phyloP scores from a whole-genome alignment of 495 filamentous ascomycete genomes.

The Massariosphaeria phaeospora region DNA sequence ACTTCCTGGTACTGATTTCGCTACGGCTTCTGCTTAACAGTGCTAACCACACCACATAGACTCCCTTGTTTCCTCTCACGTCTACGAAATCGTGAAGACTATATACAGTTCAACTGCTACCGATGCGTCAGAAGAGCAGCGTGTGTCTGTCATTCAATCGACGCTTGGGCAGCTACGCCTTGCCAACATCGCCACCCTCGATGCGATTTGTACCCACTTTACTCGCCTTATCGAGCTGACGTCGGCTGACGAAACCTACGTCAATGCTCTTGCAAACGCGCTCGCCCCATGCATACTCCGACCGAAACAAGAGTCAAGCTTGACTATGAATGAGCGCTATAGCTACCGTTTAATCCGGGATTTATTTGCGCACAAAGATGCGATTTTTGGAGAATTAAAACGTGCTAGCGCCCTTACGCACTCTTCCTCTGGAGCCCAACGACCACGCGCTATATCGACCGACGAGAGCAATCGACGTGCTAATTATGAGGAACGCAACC shows the following conservation, averaged over 20 bases:
- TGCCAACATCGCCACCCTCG: constrained; percentile 96
- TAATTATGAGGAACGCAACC: constrained; percentile 84
- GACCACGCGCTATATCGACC: constrained; percentile 84
- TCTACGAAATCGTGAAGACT: constrained; percentile 97
- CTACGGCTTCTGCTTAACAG: too few relatives aligned
- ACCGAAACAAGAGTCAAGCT: constrained; percentile 73
- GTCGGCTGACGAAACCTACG: constrained; percentile 84
- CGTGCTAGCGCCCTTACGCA: constrained; percentile 44
- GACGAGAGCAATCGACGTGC: constrained; percentile 94
- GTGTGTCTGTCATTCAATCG: constrained; percentile 89
- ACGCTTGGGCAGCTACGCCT: constrained; percentile 91
- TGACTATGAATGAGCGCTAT: constrained; percentile 94
- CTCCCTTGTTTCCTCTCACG: constrained; percentile 93
- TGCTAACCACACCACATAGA: constrained; percentile 57
- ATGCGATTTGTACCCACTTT: constrained; percentile 97
- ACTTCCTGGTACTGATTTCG: constrained; percentile 85
- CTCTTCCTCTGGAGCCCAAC: constrained; percentile 36
- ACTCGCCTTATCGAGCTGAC: constrained; percentile 95
- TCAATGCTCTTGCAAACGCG: constrained; percentile 67
- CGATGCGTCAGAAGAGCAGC: constrained; percentile 59
- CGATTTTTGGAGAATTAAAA: constrained; percentile 94
- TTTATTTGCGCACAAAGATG: constrained; percentile 86
- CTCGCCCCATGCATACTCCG: constrained; percentile 85
- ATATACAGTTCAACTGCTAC: constrained; percentile 85
- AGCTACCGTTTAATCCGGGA: constrained; percentile 89